A percentile compares a stretch with the other conserved stretches of the same genome.
phyloP scores from a whole-genome alignment of 768 basidiomycete genomes.

The Mycena galopus region DNA sequence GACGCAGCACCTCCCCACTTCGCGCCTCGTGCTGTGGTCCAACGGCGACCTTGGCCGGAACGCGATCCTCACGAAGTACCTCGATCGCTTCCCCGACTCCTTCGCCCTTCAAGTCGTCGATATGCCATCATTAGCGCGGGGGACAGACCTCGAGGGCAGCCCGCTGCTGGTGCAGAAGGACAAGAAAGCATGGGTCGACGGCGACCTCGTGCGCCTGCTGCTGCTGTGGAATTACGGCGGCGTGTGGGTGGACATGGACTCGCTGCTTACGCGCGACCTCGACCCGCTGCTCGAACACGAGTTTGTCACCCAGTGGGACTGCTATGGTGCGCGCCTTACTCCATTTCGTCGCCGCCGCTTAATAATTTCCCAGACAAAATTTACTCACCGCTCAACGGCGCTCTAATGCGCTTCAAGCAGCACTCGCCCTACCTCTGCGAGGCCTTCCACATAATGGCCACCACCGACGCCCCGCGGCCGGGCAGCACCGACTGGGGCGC shows the following conservation, averaged over 20 bases:
- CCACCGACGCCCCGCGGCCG: constrained; percentile 76
- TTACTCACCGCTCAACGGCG: constrained; percentile 89
- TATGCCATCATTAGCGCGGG: constrained; percentile 72
- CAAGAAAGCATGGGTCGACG: constrained; percentile 92
- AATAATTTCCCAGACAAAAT: constrained; percentile 67
- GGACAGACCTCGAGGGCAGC: constrained; percentile 83
- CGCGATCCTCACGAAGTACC: constrained; percentile 70
- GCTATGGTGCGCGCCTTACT: constrained; percentile 78
- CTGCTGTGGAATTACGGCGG: constrained; percentile 93
- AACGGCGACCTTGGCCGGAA: constrained; percentile 80
- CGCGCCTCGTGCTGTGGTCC: constrained; percentile 90
- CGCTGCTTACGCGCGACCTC: constrained; percentile 89
- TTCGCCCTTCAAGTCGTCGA: constrained; percentile 82
- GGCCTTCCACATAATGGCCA: constrained; percentile 91
- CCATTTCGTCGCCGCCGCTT: not conserved
- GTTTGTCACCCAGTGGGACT: constrained; percentile 99
- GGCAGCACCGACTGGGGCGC: constrained; percentile 96
- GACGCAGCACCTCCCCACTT: constrained; percentile 78
- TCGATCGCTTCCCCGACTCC: constrained; percentile 72
- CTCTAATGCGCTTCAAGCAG: constrained; percentile 91
- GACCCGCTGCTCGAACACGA: constrained; percentile 92
- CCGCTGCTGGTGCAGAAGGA: constrained; percentile 72
- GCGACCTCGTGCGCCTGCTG: constrained; percentile 90
- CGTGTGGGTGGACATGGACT: constrained; percentile 99
- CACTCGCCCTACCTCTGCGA: constrained; percentile 98